phyloP scores from a whole-genome alignment of 768 basidiomycete species.

The Fistulinella prunicolor region DNA sequence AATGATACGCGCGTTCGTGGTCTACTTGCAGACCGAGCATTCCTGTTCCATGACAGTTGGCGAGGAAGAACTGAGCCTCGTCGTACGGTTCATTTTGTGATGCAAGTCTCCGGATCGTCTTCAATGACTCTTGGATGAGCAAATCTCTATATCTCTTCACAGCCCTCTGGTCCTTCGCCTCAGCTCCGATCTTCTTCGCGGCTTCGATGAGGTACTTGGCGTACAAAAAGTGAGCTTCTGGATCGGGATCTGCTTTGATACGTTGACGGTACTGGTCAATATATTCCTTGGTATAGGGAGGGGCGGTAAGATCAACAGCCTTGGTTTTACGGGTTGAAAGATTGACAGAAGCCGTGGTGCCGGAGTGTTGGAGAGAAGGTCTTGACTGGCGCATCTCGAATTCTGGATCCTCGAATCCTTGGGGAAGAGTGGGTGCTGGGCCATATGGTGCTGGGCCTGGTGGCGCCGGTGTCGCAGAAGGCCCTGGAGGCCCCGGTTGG shows the following conservation, averaged over 20 bases:
- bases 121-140: conserved; percentile 84
- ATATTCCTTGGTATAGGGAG: conserved; percentile 92
- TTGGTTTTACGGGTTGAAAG: conserved; percentile 68
- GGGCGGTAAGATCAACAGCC: conserved; percentile 76
- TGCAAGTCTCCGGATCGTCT: conserved; percentile 88
- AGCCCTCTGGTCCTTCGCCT: conserved; percentile 72
- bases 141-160: conserved; percentile 90
- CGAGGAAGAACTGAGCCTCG: conserved; percentile 98
- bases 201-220: conserved; percentile 99
- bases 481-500: conserved; percentile 17
- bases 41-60: conserved; percentile 95
- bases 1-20: conserved; percentile 95
- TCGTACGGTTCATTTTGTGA: conserved; percentile 90
- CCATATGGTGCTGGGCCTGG: conserved; percentile 16
- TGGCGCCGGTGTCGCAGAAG: conserved; percentile 18
- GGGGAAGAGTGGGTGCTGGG: conserved; percentile 26
- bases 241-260: conserved; percentile 97
- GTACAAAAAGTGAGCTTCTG: conserved; percentile 95
- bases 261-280: conserved; percentile 97
- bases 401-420: conserved; percentile 42
- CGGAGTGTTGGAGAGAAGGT: conserved; percentile 49
- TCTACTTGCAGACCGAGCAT: conserved; percentile 94
- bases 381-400: conserved; percentile 51
- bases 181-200: conserved; percentile 82
- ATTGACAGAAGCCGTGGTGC: conserved; percentile 53